Base-by-base conservation (phyloP, 495 filamentous ascomycete genomes). In the Aspergillus sclerotiicarbonarius region DNA sequence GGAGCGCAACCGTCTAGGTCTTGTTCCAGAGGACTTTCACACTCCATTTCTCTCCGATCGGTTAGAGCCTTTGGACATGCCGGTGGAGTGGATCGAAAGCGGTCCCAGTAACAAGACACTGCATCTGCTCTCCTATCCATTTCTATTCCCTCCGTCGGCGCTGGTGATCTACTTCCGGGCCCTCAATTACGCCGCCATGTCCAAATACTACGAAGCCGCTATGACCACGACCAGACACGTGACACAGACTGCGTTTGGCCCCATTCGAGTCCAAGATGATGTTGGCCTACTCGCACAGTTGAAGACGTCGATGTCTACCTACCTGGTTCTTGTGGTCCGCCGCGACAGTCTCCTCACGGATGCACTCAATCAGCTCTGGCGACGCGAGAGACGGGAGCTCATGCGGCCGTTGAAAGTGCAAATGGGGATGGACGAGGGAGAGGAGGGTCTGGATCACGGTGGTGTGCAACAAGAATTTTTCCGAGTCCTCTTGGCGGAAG, bases 381-480 rank as follows among this genome's bases (percentile, higher is more conserved):
- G 89, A 37, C 83, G 91, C 41, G 87, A 96, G 71, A 83, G 84
- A 60, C 82, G 90, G 25, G 90, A 96, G 71, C 76, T 98, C 5
- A 77, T 91, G 71, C 82, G 88, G 31, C 94, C 94, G 0, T 75
- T 98, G 29, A 96, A 96, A 59, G 88, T 98, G 30, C 85, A 89
- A 45, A 84, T 98, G 61, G 90, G 90, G 5, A 87, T 89, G 66
- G 80, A 85, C 19, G 80, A 81, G 57, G 90, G 91, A 15, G 94
- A 97, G 72, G 88, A 95, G 65, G 94, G 94, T 1, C 80, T 93
- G 18, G 94, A 98, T 72, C 89, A 92, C 55, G 94, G 94, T 53
- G 94, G 94, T 50, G 91, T 98, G 4, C 91, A 96, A 59, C 92
- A 93, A 66, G 94, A 98, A 57, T 98, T 96, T 72, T 97, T 98